Evolutionary conservation across 495 filamentous ascomycete species (phyloP), one percentile per base, ranked within the genome.

Genomic region (Penicillium soppii): DNA sequence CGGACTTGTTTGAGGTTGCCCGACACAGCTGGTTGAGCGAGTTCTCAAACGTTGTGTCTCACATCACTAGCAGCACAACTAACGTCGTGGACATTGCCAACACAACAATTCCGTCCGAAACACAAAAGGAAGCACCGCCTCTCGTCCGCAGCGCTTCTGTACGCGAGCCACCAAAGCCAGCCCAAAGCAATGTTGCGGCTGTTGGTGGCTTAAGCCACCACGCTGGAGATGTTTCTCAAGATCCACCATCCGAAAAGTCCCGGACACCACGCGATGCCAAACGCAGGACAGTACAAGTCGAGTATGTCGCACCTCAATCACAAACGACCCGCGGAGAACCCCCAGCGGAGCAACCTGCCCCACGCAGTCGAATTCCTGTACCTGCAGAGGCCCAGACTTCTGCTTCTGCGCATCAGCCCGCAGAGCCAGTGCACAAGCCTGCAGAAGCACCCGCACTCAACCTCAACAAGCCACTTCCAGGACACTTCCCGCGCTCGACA

Each of bases 21-120:
- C 84, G 94, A 38, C 94, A 99, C 71, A 97, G 94, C 73, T 99
- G 94, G 94, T 77, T 99, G 42, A 96, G 86, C 70, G 95, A 97
- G 63, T 99, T 90, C 65, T 86, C 90, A 13, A 89, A 96, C 66
- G 86, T 97, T 35, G 94, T 98, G 29, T 90, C 89, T 58, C 90
- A 96, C 63, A 95, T 98, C 54, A 97, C 95, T 16, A 97, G 92
- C 69, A 92, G 84, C 66, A 94, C 91, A 7, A 97, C 91, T 12
- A 91, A 88, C 23, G 83, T 87, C 21, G 82, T 80, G 30, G 94
- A 98, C 53, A 94, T 96, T 58, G 82, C 89, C 43, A 88, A 88
- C 57, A 84, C 90, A 3, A 90, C 91, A 2, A 80, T 92, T 7
- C 73, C 80, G 4, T 66, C 83, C 17, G 72, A 76, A 74, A 73